Evolutionary conservation across 805 yeast species (phyloP), one percentile per base, ranked within the genome.

Genomic region (Myxozyma nipponensis): DNA sequence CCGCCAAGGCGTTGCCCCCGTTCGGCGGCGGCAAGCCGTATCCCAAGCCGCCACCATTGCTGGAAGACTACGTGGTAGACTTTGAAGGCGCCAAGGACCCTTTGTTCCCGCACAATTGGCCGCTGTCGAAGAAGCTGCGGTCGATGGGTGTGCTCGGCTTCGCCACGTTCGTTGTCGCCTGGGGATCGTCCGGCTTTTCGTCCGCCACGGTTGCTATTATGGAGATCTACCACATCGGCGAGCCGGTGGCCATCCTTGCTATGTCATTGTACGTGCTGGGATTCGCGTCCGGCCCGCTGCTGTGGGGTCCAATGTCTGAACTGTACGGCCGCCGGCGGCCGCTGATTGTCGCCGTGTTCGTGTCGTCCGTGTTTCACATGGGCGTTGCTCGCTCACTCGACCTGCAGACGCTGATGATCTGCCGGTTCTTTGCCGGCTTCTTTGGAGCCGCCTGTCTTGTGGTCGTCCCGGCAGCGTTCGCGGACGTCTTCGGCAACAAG

Each of bases 51-150:
- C 46, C 48, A 10, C 48, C 48, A 6, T 9, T 15, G 17, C 22
- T 37, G 19, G 48, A 44, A n/a, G 39, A 71, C 0, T 88, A 82
- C 64, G 72, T 78, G 6, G 96, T 88, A 3, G 75, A 82, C 1
- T 86, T 76, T 61, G 83, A 84, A 61, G 95, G 95, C 0, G 82
- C 83, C 1, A 72, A 81, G 42, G 96, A 89, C 63, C 95, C 95
- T 1, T 44, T 69, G 10, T 86, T 82, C 65, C 95, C 96, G 0
- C 82, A 81, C 63, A 88, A 88, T 63, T 87, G 91, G 93, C 65
- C 83, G 0, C n/a, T 70, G 38, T 60, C 49, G 41, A 73, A 69
- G 50, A 84, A 82, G 62, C 15, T 73, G 1, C 36, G 63, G 3
- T 66, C 72, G n/a, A 73, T 81, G 61, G 38, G 64, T 0, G 60